Evolutionary conservation across 164 flowering plant species (phyloP), one percentile per base, ranked within the genome.

Genomic region (Vitis labrusca): DNA sequence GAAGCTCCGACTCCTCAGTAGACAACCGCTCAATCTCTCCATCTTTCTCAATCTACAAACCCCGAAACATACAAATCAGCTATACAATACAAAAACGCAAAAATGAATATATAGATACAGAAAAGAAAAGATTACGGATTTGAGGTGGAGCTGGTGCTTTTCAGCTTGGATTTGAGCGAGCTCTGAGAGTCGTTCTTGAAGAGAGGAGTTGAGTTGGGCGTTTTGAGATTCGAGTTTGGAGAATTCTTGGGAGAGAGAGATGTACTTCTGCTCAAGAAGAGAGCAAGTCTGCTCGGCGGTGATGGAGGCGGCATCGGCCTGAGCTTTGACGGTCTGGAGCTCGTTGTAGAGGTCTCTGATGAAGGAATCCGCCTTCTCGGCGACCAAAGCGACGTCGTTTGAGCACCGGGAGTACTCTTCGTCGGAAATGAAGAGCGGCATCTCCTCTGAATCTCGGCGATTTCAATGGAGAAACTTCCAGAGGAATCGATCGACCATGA

Each of bases 241-340:
- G 78, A 74, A 88, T 5, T 91, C 95, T 14, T 84, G 73, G 14
- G 88, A 76, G 50, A 95, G 94, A 0, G 98, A 86, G 23, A 93
- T 69, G 70, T 77, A 91, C 76, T 91, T 91, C 80, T 93, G 97
- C 72, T 95, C 99, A 66, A 90, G 84, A 4, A 91, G 74, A 0
- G 98, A 81, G 72, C 94, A 91, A 6, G 92, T 90, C 63, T 95
- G 97, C 78, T 95, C 98, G 50, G 93, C 88, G 47, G 92, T 93
- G 69, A 91, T 88, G 44, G 93, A 59, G n/a, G 92, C 73, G 6
- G 99, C 97, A n/a, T 93, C 98, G 19, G 89, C 79, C 73, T 86
- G 84, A 0, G 99, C 98, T 64, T 72, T 85, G 9, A 84, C 78
- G 48, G 92, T 85, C 44, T 93, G 91, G 66, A 95, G 80, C 69